A percentile compares a stretch with the other conserved stretches of the same genome.
These are phyloP conservation scores for Avena atlantica DNA, from an alignment of 176 grass and related monocot genomes.

Conservation along the genomic window DNA sequence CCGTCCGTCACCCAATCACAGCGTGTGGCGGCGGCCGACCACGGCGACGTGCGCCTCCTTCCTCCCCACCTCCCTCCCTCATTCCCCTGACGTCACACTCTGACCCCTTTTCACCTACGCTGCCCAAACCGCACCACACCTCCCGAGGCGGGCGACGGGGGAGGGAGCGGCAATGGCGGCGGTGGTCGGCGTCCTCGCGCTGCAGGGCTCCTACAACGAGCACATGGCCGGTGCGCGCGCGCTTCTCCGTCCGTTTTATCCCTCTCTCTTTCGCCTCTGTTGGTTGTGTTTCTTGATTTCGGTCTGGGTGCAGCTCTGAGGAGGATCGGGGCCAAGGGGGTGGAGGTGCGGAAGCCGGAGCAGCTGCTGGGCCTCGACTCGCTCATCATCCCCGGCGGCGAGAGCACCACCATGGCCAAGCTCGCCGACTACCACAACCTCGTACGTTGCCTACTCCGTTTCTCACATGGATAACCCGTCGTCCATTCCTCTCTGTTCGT, in stretches of 20 bases:
- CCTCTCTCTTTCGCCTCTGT: not conserved
- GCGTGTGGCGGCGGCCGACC: conserved; percentile 50
- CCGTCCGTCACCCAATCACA: not conserved
- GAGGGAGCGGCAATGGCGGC: conserved; percentile 51
- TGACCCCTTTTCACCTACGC: not conserved
- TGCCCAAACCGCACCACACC: not conserved
- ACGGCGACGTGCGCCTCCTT: conserved; percentile 52
- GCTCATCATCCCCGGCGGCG: conserved; percentile 97
- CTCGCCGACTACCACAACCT: conserved; percentile 89
- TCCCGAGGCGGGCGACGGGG: not conserved
- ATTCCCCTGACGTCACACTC: conserved; percentile 34
- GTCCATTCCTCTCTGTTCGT: not conserved
- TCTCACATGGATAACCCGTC: too few relatives aligned
- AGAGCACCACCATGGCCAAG: conserved; percentile 99
- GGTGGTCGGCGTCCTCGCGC: conserved; percentile 91
- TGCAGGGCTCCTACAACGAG: conserved; percentile 99
- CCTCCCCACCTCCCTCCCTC: conserved; percentile 3
- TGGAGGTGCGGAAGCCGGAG: conserved; percentile 90
- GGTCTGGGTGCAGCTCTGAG: conserved; percentile 60
- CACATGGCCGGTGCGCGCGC: conserved; percentile 73
- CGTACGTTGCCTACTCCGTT: conserved; percentile 38
- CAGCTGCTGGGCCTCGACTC: conserved; percentile 71
- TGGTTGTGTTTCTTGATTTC: conserved; percentile 18
- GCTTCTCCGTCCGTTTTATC: not conserved
- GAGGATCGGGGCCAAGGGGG: conserved; percentile 83